Evolutionary conservation across 169 alveolate species (phyloP), one percentile per base, ranked within the genome.

Genomic region (Cryptosporidium bovis): DNA sequence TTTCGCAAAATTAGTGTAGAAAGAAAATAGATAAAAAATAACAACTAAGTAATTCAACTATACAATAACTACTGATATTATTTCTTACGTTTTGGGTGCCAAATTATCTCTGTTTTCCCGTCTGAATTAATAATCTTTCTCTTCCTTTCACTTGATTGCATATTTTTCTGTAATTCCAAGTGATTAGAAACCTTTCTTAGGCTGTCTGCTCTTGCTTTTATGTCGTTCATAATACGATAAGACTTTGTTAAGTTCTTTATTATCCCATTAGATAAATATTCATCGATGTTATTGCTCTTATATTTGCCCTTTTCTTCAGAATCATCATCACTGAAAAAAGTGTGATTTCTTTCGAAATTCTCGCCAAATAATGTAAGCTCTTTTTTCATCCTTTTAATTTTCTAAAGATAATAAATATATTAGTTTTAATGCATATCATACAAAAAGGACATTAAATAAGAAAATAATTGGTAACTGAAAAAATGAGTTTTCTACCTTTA

Each of bases 81-180:
- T 66, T 77, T 77, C 36, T 77, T 77, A 16, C 87, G 58, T 77
- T 77, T 77, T 36, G 87, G 77, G 33, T 27, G 46, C 87, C 87
- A 77, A n/a, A 77, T 64, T 31, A 44, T 27, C 27, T 77, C 71
- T 13, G 64, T 27, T 10, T 60, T 60, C 33, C 87, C 87, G 5
- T 77, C 40, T 27, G 58, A 36, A 12, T 29, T 12, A 48, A 60
- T 20, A 50, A 77, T 62, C 50, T 77, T 77, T 31, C 64, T 77
- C 71, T 62, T 77, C 15, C 24, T 77, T 44, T 71, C 87, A 16
- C 64, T 77, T 7, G 64, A 40, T 18, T 60, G 18, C 33, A 77
- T 36, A 31, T 77, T 60, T 60, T 60, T 77, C 6, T 77, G 87
- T 1, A 77, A 31, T 53, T 77, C 87, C 3, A 77, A 71, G 24